phyloP scores from a whole-genome alignment of 2,329 filamentous ascomycete species.

The Claviceps sp. region DNA sequence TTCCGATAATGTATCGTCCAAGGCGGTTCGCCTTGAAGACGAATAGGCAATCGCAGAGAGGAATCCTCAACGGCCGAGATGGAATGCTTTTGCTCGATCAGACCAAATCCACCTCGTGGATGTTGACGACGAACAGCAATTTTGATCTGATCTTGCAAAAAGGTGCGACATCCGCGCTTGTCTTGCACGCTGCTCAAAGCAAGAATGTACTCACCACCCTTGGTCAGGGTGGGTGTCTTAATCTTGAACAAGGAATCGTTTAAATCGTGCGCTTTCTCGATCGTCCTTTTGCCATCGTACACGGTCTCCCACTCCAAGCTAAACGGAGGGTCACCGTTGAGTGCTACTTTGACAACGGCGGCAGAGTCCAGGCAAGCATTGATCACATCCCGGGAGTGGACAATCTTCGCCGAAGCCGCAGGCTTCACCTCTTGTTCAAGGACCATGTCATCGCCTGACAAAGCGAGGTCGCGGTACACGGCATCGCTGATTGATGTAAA shows the following conservation, averaged over 20 bases:
- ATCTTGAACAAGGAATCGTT: constrained; percentile 53
- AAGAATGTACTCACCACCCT: constrained; percentile 83
- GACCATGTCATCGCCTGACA: constrained; percentile 47
- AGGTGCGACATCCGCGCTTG: constrained; percentile 71
- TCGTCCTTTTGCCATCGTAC: constrained; percentile 72
- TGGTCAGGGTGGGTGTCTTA: constrained; percentile 57
- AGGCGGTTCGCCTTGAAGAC: constrained; percentile 72
- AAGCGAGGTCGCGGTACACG: constrained; percentile 57
- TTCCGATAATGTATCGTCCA: constrained; percentile 73
- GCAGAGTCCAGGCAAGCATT: constrained; percentile 74
- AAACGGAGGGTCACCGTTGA: constrained; percentile 78
- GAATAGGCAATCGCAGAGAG: constrained; percentile 61
- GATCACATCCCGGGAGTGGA: constrained; percentile 37
- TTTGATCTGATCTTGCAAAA: constrained; percentile 71
- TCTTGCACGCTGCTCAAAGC: constrained; percentile 80
- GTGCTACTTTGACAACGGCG: constrained; percentile 57
- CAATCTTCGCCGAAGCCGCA: constrained; percentile 67
- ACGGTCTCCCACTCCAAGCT: constrained; percentile 84
- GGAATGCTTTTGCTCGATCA: constrained; percentile 65
- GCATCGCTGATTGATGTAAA: constrained; percentile 72
- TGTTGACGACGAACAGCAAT: constrained; percentile 80
- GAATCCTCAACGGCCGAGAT: constrained; percentile 67
- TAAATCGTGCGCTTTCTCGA: constrained; percentile 52
- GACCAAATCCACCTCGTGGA: constrained; percentile 74
- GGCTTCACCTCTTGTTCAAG: constrained; percentile 89